Base-by-base conservation (phyloP, 208 protist genomes). In the Strigomonas culicis region DNA sequence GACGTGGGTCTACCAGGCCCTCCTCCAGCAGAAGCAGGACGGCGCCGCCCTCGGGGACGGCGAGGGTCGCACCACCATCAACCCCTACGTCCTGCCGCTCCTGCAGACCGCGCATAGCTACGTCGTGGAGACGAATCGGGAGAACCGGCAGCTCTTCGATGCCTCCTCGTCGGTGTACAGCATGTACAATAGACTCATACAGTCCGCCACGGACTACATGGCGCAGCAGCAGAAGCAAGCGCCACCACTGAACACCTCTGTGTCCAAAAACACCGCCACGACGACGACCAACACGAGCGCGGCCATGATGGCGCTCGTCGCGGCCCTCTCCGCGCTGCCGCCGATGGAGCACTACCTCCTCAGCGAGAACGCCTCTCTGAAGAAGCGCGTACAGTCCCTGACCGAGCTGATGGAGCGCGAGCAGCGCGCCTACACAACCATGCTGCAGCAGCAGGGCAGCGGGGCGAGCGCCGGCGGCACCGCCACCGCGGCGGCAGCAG, bases 381-480 rank as follows among this genome's bases (percentile, higher is more conserved):
- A 58, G 30, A 58, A 58, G 17, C 21, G 52, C 7, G 30, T 58
- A 4, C 21, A 58, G 30, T 58, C 52, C 25, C 25, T 58, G 11
- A 34, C 52, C 6, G 52, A 58, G 31, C 30, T 58, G 52, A 32
- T 58, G 25, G 30, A 58, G 11, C 22, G 52, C 7, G 52, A 58
- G 31, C 24, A 58, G 31, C 21, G 30, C 4, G 52, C 52, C 13
- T 34, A 32, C 30, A 21, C 17, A 21, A 28, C 52, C 6, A 3
- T 58, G 7, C 3, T 31, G 24, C 52, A 28, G 15, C 52, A 30
- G 22, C 6, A 21, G 2, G 17, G 4, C 7, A 39, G 10, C 10
- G 10, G n/a, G n/a, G n/a, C n/a, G n/a, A n/a, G n/a, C n/a, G n/a
- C n/a, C n/a, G n/a, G n/a, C n/a, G n/a, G n/a, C n/a, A n/a, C n/a